These are phyloP conservation scores for Citeromyces nyonsensis DNA, from an alignment of 805 yeast genomes.

Conservation along the genomic window DNA sequence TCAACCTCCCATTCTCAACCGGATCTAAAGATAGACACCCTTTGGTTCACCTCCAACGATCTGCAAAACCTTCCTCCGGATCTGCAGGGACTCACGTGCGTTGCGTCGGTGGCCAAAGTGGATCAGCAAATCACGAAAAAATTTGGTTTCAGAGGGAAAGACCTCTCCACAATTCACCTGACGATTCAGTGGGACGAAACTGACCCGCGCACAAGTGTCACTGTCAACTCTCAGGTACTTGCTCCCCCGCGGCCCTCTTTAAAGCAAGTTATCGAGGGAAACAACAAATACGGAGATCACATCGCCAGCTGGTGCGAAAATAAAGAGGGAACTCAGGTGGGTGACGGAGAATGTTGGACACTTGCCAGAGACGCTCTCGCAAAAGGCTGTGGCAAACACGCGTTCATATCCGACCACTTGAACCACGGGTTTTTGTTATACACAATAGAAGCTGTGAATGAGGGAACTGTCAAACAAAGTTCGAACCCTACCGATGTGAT, in stretches of 20 bases:
- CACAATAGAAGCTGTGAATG: constrained; percentile 7
- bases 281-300: constrained; percentile 28
- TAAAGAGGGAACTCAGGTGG: constrained; percentile 28
- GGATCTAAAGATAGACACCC: too few relatives aligned
- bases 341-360: constrained; percentile 49
- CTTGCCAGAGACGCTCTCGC: constrained; percentile 36
- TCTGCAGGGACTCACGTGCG: too few relatives aligned
- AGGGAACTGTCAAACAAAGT: constrained; percentile 6
- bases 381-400: constrained; percentile 41
- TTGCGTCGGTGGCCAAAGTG: too few relatives aligned
- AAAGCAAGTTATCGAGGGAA: constrained; percentile 16
- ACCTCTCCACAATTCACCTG: constrained; percentile 20
- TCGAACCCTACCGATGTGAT: constrained; percentile 21
- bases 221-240: constrained; percentile 14
- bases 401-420: constrained; percentile 30
- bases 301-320: constrained; percentile 40
- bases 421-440: constrained; percentile 26
- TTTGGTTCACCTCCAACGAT: too few relatives aligned
- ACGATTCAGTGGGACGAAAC: constrained; percentile 23
- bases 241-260: constrained; percentile 29
- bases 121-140: constrained; percentile 9
- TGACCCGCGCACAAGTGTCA: constrained; percentile 10
- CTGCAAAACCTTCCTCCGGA: too few relatives aligned
- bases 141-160: constrained; percentile 22
- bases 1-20: too few relatives aligned